phyloP scores from a whole-genome alignment of 139 green algal genomes.

The Astrephomene gubernaculifera region DNA sequence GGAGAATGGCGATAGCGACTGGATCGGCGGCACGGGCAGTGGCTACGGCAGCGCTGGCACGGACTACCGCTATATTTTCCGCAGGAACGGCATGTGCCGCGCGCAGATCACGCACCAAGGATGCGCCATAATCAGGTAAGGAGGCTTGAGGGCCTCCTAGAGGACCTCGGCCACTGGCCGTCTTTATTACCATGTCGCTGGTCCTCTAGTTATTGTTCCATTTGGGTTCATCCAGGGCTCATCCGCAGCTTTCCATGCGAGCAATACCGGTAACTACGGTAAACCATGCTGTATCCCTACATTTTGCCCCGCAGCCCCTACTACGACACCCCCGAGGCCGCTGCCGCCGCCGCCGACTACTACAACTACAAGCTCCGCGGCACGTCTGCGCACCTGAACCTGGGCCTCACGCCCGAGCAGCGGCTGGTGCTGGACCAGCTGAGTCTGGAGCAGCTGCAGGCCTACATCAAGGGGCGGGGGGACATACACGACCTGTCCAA shows the following conservation, averaged over 20 bases:
- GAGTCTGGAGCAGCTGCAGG: slow-evolving; percentile 35
- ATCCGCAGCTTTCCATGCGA: neutral
- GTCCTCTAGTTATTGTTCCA: neutral
- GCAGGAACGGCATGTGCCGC: slow-evolving; percentile 41
- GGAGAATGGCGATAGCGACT: slow-evolving; percentile 18
- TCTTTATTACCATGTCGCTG: neutral
- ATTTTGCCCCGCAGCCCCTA: slow-evolving; percentile 1
- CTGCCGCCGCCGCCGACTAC: slow-evolving; percentile 31
- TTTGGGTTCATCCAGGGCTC: neutral
- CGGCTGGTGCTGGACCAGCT: slow-evolving; percentile 15
- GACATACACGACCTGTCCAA: slow-evolving; percentile 34
- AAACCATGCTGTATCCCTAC: neutral
- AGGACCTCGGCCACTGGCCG: neutral
- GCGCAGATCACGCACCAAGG: slow-evolving; percentile 46
- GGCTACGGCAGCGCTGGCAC: slow-evolving; percentile 1
- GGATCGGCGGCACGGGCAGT: neutral
- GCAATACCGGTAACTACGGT: neutral
- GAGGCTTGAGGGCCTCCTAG: neutral
- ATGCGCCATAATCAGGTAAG: slow-evolving; percentile 40
- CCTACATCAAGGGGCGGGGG: slow-evolving; percentile 37
- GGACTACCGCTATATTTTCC: slow-evolving; percentile 45
- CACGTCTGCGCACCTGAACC: slow-evolving; percentile 30
- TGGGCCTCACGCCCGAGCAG: slow-evolving; percentile 34
- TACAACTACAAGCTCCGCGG: slow-evolving; percentile 44
- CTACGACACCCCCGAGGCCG: slow-evolving; percentile 37